Evolutionary conservation across 495 filamentous ascomycete species (phyloP), one percentile per base, ranked within the genome.

Genomic region (Annulohypoxylon stygium): DNA sequence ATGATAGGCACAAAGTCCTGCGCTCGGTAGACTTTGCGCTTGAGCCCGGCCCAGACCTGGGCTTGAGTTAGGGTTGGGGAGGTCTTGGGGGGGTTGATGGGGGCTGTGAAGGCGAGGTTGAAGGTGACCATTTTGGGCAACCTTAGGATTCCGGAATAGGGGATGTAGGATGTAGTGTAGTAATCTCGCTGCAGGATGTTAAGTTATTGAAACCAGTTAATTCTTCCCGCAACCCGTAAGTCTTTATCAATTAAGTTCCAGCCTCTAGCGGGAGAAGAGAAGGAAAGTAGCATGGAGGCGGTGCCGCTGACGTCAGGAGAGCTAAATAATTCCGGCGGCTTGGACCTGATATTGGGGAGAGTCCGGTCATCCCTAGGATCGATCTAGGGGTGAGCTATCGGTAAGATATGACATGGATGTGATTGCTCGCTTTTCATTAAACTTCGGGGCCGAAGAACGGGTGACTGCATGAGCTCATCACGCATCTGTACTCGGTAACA

Each of bases 1-100:
- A 84, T 82, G 20, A 78, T 65, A 9, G 82, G 80, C 20, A 84
- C 81, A 37, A 84, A 84, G 14, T 82, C 79, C 26, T 81, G 67
- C 33, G 78, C 78, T 30, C 70, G 76, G 5, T 75, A 78, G 4
- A 82, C 81, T 48, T 84, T 84, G 72, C 76, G 73, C 73, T 81
- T 51, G 12, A 84, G 75, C 30, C 81, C 82, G n/a, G 76, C 78
- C 79, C 80, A 84, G 69, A 83, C 75, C 54, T 83, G 82, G 14
- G 75, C 1, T 30, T 58, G 47, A 23, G 79, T 81, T 5, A 84
- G 75, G 57, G 73, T 12, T 1, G 79, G 80, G 36, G 60, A 23
- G 16, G 66, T 63, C 50, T 69, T 70, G 14, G 75, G 33, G 8
- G 73, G 79, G 79, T 84, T 84, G 76, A 84, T 76, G 36, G 80